phyloP scores from a whole-genome alignment of 345 rosid genomes.

The Syzygium oleosum region DNA sequence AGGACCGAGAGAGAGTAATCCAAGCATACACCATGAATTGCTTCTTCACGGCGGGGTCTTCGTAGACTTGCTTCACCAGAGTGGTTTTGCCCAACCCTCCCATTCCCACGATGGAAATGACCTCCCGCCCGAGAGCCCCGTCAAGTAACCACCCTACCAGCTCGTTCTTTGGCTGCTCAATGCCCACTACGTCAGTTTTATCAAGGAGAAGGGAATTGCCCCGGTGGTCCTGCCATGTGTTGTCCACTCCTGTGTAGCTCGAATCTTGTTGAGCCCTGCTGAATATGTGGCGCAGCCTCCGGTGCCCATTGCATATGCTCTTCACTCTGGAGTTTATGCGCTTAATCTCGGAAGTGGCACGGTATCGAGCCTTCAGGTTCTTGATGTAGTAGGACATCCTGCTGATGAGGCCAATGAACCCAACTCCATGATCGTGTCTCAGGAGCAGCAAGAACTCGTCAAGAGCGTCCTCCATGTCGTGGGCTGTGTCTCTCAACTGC shows the following conservation, averaged over 20 bases:
- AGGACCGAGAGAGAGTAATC: slow-evolving; percentile 20
- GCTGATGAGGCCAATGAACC: background rate
- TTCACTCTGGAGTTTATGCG: slow-evolving; percentile 6
- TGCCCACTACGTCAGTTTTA: slow-evolving; percentile 24
- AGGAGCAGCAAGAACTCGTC: slow-evolving; percentile 20
- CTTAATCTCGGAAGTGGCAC: slow-evolving; percentile 3
- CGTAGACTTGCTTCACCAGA: slow-evolving; percentile 27
- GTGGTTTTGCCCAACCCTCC: slow-evolving; percentile 41
- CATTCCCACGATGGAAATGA: slow-evolving; percentile 25
- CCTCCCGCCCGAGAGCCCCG: background rate
- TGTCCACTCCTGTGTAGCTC: background rate
- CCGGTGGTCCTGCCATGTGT: slow-evolving; percentile 6
- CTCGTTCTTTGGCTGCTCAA: slow-evolving; percentile 16
- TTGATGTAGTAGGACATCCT: slow-evolving; percentile 10
- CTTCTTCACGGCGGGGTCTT: slow-evolving; percentile 8
- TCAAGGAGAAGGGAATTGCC: slow-evolving; percentile 26
- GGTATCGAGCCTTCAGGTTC: slow-evolving; percentile 17
- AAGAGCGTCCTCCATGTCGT: slow-evolving; percentile 20
- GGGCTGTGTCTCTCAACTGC: slow-evolving; percentile 21
- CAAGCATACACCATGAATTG: slow-evolving; percentile 16
- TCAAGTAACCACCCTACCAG: slow-evolving; percentile 8
- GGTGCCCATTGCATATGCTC: slow-evolving; percentile 6
- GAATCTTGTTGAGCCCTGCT: background rate
- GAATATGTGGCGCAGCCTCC: slow-evolving; percentile 6
- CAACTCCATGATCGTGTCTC: background rate